Conservation (phyloP, 257 asterid genomes). For the Solanum sejunctum region DNA sequence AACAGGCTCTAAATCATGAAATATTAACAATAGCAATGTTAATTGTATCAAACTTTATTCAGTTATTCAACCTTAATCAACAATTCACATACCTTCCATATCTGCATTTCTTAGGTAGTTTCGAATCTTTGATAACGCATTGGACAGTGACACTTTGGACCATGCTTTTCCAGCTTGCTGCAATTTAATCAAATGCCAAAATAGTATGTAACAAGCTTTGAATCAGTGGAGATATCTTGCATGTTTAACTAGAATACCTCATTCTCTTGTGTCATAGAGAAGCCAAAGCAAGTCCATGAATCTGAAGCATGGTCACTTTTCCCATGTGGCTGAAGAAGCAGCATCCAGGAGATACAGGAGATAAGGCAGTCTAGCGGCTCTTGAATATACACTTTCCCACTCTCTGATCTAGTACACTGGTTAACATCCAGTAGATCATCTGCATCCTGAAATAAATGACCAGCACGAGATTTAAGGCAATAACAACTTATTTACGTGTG, state of each 20-base stretch:
- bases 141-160: constrained; percentile 50
- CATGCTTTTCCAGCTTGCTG: constrained; percentile 44
- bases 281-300: constrained; percentile 58
- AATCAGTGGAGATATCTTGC: background rate
- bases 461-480: background rate
- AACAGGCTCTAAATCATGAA: background rate
- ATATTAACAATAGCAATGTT: background rate
- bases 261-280: constrained; percentile 78
- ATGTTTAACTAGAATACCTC: constrained; percentile 31
- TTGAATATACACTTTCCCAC: constrained; percentile 43
- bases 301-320: constrained; percentile 41
- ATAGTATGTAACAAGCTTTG: background rate
- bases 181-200: constrained; percentile 6
- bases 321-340: constrained; percentile 65
- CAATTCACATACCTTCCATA: constrained; percentile 44
- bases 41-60: background rate
- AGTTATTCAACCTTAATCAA: background rate
- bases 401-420: constrained; percentile 49
- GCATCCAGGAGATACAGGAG: constrained; percentile 71
- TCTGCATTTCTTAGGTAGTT: constrained; percentile 46
- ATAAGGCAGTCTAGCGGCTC: constrained; percentile 84
- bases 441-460: constrained; percentile 35
- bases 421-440: constrained; percentile 35
- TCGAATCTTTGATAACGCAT: constrained; percentile 46
- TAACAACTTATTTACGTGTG: background rate